These are phyloP conservation scores for Microstegium vimineum DNA, from an alignment of 176 grass and related monocot species.

Conservation along the genomic window DNA sequence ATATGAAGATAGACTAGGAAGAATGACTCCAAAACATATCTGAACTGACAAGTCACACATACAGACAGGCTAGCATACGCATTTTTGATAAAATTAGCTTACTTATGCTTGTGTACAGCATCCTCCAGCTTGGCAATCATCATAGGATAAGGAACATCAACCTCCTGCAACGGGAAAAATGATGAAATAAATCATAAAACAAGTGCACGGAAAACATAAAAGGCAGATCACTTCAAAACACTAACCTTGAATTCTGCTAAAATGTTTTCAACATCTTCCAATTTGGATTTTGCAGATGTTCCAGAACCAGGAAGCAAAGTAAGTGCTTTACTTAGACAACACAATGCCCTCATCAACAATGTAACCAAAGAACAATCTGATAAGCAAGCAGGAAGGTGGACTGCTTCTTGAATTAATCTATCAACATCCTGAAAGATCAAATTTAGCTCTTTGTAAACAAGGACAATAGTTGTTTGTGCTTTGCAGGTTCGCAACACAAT, in stretches of 20 bases:
- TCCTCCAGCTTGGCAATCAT: constrained; percentile 53
- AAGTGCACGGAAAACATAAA: constrained; percentile 8
- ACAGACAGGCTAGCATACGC: no score
- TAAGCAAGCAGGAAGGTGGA: constrained; percentile 35
- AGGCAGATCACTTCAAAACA: constrained; percentile 19
- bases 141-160: constrained; percentile 70
- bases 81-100: constrained; percentile 27
- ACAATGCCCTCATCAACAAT: constrained; percentile 49
- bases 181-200: constrained; percentile 15
- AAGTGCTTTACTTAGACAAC: constrained; percentile 64
- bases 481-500: not conserved
- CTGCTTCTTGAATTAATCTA: constrained; percentile 59
- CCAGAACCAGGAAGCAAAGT: constrained; percentile 47
- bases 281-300: constrained; percentile 46
- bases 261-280: constrained; percentile 58
- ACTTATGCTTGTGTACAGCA: constrained; percentile 61
- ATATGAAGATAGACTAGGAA: not conserved
- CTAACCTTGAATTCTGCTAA: constrained; percentile 64
- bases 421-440: constrained; percentile 69
- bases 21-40: constrained; percentile 6
- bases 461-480: not conserved
- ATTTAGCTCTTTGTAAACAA: constrained; percentile 15
- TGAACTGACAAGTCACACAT: not conserved
- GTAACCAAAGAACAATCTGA: constrained; percentile 35
- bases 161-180: constrained; percentile 37